Evolutionary conservation across 192 early-diverging fungal species (phyloP).

Genomic region (Coemansia sp.): DNA sequence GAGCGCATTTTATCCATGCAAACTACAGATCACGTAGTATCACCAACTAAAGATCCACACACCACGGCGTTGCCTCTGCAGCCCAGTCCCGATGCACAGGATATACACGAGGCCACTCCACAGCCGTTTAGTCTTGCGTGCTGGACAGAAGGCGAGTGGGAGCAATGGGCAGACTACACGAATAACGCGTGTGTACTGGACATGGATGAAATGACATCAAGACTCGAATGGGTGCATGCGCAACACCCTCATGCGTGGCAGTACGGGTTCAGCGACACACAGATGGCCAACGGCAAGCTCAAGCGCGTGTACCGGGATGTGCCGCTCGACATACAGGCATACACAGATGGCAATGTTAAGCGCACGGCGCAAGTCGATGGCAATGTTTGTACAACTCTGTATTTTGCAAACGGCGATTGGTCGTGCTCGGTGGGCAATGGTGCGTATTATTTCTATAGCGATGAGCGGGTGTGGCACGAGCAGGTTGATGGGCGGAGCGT

Average conservation of each 20-base stretch:
- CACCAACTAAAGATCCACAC: background rate
- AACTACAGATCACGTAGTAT: background rate
- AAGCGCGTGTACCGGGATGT: slow-evolving; percentile 27
- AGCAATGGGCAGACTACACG: slow-evolving; percentile 25
- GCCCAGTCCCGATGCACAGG: no score
- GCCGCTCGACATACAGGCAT: slow-evolving; percentile 30
- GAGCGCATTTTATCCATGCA: slow-evolving; percentile 8
- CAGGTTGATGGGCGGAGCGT: slow-evolving; percentile 10
- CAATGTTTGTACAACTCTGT: slow-evolving; percentile 20
- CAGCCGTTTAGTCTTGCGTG: background rate
- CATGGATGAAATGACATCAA: slow-evolving; percentile 13
- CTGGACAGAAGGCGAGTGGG: slow-evolving; percentile 37
- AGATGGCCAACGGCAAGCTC: slow-evolving; percentile 31
- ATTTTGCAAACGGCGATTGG: slow-evolving; percentile 51
- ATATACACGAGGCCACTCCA: background rate
- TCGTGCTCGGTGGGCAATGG: slow-evolving; percentile 15
- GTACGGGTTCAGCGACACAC: slow-evolving; percentile 32
- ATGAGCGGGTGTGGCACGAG: slow-evolving; percentile 45
- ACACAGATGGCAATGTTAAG: slow-evolving; percentile 48
- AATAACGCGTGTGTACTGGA: background rate
- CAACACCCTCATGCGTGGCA: slow-evolving; percentile 27
- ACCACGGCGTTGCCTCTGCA: background rate
- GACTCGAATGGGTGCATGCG: slow-evolving; percentile 39
- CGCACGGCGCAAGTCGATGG: slow-evolving; percentile 7
- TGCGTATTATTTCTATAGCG: slow-evolving; percentile 36